Evolutionary conservation across 805 yeast species (phyloP).

Genomic region (Blastobotrys chiropterorum): DNA sequence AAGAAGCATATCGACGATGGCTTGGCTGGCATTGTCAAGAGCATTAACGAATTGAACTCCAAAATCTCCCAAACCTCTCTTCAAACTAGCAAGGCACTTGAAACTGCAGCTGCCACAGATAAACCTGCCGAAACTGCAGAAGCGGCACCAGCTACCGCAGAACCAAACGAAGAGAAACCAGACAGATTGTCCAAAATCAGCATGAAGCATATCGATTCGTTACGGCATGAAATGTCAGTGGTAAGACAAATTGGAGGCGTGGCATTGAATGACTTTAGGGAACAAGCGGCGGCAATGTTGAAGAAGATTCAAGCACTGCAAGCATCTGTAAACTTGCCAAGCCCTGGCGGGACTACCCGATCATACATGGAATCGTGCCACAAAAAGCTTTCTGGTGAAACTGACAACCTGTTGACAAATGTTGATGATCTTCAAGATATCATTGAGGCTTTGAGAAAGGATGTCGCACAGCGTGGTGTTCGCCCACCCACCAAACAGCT

Average conservation of each 20-base stretch:
- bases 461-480: constrained; percentile 87
- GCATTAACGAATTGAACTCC: constrained; percentile 23
- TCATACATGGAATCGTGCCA: constrained; percentile 74
- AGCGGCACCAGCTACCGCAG: background rate
- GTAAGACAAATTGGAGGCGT: constrained; percentile 19
- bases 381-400: constrained; percentile 62
- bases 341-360: constrained; percentile 31
- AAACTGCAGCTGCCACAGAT: constrained; percentile 2
- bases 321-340: constrained; percentile 15
- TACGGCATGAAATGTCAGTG: constrained; percentile 23
- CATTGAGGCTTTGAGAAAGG: constrained; percentile 82
- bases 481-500: constrained; percentile 72
- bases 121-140: background rate
- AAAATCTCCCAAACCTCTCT: constrained; percentile 22
- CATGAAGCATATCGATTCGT: constrained; percentile 10
- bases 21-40: constrained; percentile 17
- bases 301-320: constrained; percentile 10
- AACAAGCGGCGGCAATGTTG: constrained; percentile 12
- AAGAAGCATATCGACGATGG: constrained; percentile 29
- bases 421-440: constrained; percentile 91
- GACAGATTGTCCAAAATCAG: constrained; percentile 1
- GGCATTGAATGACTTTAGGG: constrained; percentile 14
- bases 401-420: constrained; percentile 64
- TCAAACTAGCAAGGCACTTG: constrained; percentile 18
- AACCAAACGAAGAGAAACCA: background rate